Conservation (phyloP, 2,329 filamentous ascomycete genomes). For the Colletotrichum sojae region DNA sequence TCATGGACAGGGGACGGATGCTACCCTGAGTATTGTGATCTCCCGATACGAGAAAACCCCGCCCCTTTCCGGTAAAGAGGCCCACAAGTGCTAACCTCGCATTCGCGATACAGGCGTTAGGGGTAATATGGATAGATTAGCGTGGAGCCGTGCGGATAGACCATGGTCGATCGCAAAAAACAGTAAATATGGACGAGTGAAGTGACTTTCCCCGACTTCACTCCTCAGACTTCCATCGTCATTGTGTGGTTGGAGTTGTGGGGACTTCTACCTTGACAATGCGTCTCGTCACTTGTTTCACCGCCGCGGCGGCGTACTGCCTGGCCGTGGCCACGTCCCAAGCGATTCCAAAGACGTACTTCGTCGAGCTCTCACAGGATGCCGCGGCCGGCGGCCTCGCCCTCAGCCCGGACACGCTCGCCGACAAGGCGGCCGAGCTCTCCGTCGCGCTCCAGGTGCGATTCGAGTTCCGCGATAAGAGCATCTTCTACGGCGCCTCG, state of each 20-base stretch:
- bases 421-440: neutral
- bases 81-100: slow-evolving; percentile 4
- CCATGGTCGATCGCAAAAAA: neutral
- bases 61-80: neutral
- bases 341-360: slow-evolving; percentile 24
- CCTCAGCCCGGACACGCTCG: slow-evolving; percentile 4
- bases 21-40: neutral
- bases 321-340: neutral
- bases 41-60: slow-evolving; percentile 12
- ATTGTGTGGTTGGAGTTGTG: neutral
- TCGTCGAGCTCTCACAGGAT: slow-evolving; percentile 9
- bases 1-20: neutral
- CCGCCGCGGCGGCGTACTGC: slow-evolving; percentile 12
- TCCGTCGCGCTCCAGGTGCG: slow-evolving; percentile 16
- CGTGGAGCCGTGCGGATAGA: too few species aligned
- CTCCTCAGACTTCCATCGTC: neutral
- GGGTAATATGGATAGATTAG: neutral
- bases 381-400: neutral
- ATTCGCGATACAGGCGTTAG: neutral
- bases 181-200: neutral
- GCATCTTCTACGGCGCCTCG: slow-evolving; percentile 26
- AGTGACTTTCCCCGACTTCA: too few species aligned
- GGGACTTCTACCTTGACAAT: neutral
- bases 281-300: slow-evolving; percentile 13
- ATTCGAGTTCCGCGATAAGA: slow-evolving; percentile 23